These are phyloP conservation scores for Royoungia palumana DNA, from an alignment of 768 basidiomycete genomes.

Conservation along the genomic window DNA sequence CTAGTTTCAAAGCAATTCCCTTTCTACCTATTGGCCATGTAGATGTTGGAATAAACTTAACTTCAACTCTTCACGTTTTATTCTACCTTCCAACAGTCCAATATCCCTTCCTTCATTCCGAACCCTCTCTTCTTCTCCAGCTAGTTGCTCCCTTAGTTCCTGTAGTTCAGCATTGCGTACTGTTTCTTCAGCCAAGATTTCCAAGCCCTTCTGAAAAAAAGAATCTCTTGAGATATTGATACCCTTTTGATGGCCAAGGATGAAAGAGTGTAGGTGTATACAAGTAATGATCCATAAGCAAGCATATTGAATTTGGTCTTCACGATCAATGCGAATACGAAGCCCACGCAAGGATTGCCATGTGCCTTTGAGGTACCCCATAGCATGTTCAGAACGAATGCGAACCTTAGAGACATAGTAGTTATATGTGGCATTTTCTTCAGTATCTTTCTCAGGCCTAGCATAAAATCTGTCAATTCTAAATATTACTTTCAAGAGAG, in stretches of 20 bases:
- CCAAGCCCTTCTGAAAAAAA: conserved; percentile 3
- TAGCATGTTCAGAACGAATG: conserved; percentile 38
- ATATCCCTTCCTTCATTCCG: not conserved
- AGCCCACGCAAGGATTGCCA: conserved; percentile 10
- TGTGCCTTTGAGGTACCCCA: conserved; percentile 40
- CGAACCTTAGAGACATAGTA: conserved; percentile 31
- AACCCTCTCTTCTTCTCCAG: not conserved
- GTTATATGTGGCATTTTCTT: conserved; percentile 21
- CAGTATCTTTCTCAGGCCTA: conserved; percentile 6
- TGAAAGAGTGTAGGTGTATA: conserved; percentile 13
- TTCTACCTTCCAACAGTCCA: conserved; percentile 3
- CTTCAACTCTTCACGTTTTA: conserved; percentile 8
- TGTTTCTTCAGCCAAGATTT: conserved; percentile 1
- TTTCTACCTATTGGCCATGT: too few relatives aligned
- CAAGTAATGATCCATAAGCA: conserved; percentile 12
- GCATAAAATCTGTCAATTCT: not conserved
- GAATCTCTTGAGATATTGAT: not conserved
- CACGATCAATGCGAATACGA: conserved; percentile 3
- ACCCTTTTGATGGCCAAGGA: conserved; percentile 24
- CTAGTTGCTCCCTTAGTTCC: not conserved
- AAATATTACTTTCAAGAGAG: too few relatives aligned
- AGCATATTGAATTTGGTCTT: conserved; percentile 7
- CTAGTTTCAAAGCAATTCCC: too few relatives aligned
- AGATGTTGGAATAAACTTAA: not conserved
- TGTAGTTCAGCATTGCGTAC: not conserved